Evolutionary conservation across 1,284 basidiomycete species (phyloP), one percentile per base, ranked within the genome.

Genomic region (Meira nashicola): DNA sequence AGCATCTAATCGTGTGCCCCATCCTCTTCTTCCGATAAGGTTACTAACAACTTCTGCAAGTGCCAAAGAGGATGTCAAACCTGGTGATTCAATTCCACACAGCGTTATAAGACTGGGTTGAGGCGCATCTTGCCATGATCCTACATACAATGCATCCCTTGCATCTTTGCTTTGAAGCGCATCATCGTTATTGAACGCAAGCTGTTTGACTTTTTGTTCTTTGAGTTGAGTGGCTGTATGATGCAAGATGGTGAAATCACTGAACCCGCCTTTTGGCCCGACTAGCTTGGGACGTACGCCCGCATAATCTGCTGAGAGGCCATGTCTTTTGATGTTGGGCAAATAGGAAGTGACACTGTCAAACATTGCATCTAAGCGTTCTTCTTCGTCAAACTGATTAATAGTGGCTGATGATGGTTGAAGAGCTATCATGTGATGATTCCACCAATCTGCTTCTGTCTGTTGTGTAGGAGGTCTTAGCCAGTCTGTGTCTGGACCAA

Each of bases 401-500:
- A 48, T 39, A 7, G 55, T 48, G 15, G 15, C 21, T 4, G 55
- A 43, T 6, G 23, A n/a, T 2, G 44, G 55, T 6, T 17, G 12
- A 19, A 43, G 55, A 7, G 66, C 68, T 12, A 58, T 50, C 4
- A 74, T 67, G 11, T 56, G 37, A 10, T 50, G 25, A 33, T 63
- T 65, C 71, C 68, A 76, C 57, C 70, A 70, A 58, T 71, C 74
- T 53, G 65, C 17, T 7, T 62, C 55, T 17, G 58, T 57, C 28
- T 62, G 41, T 25, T 47, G 40, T 11, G 58, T n/a, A 21, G 61
- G 38, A 1, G 74, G 69, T 1, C 60, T 84, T 83, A 71, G 96
- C 86, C 90, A 92, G 75, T 96, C 88, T 8, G 93, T 83, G 73
- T 97, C 92, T 2, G 94, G 95, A 0, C 94, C 94, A 77, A 99